A percentile compares a stretch with the other conserved stretches of the same genome.
Evolutionary conservation across 139 green algal genomes (phyloP).

Genomic region (Microglena sp.): DNA sequence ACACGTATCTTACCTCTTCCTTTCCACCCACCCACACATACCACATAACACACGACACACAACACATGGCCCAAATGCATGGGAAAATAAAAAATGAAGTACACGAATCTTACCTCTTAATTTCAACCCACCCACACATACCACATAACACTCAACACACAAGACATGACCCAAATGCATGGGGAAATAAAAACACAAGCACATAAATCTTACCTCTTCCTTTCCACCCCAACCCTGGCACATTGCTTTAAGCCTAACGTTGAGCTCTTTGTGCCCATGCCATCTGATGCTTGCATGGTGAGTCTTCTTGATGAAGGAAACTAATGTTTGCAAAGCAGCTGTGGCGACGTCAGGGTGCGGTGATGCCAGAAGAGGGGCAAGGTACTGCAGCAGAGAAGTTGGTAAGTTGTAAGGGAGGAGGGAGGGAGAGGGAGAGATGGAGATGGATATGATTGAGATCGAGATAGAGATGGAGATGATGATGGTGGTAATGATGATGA

Average conservation of each 20-base stretch:
- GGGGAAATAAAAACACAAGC: too few relatives aligned
- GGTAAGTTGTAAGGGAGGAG: neutral
- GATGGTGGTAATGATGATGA: too few relatives aligned
- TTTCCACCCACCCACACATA: too few relatives aligned
- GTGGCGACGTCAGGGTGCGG: constrained; percentile 51
- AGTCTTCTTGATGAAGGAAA: constrained; percentile 64
- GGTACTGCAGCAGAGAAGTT: constrained; percentile 42
- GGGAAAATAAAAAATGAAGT: too few relatives aligned
- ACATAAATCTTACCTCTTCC: constrained; percentile 64
- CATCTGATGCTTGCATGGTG: constrained; percentile 54
- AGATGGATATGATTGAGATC: neutral
- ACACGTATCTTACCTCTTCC: too few relatives aligned
- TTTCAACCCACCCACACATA: too few relatives aligned
- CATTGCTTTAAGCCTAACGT: constrained; percentile 54
- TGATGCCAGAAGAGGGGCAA: constrained; percentile 60
- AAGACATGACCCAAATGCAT: too few relatives aligned
- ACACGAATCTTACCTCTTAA: too few relatives aligned
- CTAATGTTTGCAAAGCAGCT: constrained; percentile 55
- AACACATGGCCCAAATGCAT: too few relatives aligned
- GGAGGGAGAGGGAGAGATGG: neutral
- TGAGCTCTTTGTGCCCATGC: constrained; percentile 46
- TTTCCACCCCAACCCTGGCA: constrained; percentile 71
- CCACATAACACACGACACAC: too few relatives aligned
- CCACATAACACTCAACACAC: too few relatives aligned
- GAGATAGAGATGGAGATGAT: constrained; percentile 1